phyloP scores from a whole-genome alignment of 2,329 filamentous ascomycete genomes.

The Albifimbria verrucaria region DNA sequence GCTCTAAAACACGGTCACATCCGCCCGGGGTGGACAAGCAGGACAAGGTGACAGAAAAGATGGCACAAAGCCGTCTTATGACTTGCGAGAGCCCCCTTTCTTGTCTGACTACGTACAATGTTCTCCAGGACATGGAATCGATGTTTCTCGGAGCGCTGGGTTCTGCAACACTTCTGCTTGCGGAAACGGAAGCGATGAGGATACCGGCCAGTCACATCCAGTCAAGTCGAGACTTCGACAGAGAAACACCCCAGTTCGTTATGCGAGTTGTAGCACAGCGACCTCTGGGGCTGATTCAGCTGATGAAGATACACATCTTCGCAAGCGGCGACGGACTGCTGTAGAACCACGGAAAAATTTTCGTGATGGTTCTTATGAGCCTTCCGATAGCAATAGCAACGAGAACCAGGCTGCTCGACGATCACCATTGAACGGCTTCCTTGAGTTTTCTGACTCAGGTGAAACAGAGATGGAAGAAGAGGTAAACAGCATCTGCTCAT shows the following conservation, averaged over 20 bases:
- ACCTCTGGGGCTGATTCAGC: background rate
- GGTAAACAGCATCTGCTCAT: too few species aligned
- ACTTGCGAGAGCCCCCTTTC: background rate
- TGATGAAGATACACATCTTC: background rate
- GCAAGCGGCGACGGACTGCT: background rate
- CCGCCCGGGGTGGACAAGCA: background rate
- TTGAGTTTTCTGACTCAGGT: too few species aligned
- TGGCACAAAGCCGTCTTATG: background rate
- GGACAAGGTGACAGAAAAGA: background rate
- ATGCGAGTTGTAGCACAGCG: background rate
- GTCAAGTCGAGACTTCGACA: background rate
- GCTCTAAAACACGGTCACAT: background rate
- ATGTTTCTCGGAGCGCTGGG: background rate
- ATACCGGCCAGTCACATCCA: background rate
- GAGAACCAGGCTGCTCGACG: background rate
- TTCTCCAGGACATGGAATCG: background rate
- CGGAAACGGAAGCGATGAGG: background rate
- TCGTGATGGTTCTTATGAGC: background rate
- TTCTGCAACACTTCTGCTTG: background rate
- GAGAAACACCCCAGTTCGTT: background rate
- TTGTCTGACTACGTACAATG: background rate
- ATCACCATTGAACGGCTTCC: too few species aligned
- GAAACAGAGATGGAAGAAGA: too few species aligned
- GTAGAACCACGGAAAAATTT: background rate
- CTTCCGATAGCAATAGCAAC: background rate